phyloP scores from a whole-genome alignment of 163 green algal genomes.

The Smithsoniella earleae region DNA sequence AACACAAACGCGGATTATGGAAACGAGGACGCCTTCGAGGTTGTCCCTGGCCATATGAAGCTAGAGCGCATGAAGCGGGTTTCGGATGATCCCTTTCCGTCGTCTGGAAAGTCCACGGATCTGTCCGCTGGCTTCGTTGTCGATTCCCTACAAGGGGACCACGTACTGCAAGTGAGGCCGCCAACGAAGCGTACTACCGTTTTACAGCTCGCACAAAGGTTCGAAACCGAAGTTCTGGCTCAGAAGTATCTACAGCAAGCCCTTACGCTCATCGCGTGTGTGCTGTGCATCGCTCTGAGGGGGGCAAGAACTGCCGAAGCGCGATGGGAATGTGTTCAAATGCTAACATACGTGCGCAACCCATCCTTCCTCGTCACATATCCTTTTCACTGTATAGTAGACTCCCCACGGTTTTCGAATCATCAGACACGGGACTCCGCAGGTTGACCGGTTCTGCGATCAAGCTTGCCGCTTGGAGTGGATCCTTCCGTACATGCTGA shows the following conservation, averaged over 20 bases:
- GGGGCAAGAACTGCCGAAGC: conserved; percentile 4
- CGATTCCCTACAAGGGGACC: neutral
- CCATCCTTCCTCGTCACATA: neutral
- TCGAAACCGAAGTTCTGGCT: neutral
- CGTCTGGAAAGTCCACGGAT: neutral
- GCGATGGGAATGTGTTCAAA: conserved; percentile 26
- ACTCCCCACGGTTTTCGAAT: too few species aligned
- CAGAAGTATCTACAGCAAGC: neutral
- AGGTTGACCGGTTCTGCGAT: neutral
- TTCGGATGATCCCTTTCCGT: neutral
- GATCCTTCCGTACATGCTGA: conserved; percentile 16
- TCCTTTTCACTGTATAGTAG: too few species aligned
- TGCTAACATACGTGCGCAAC: neutral
- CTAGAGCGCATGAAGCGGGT: neutral
- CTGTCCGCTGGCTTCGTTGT: neutral
- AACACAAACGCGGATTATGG: neutral
- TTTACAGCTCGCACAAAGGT: neutral
- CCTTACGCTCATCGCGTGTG: conserved; percentile 22
- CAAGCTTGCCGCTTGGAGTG: conserved; percentile 16
- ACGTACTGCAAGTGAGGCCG: neutral
- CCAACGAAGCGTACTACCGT: neutral
- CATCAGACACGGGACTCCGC: neutral
- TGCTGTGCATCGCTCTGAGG: conserved; percentile 17
- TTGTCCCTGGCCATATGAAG: neutral
- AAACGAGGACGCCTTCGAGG: neutral